Evolutionary conservation across 192 early-diverging fungal genomes (phyloP).

Genomic region (Umbelopsis sp.): DNA sequence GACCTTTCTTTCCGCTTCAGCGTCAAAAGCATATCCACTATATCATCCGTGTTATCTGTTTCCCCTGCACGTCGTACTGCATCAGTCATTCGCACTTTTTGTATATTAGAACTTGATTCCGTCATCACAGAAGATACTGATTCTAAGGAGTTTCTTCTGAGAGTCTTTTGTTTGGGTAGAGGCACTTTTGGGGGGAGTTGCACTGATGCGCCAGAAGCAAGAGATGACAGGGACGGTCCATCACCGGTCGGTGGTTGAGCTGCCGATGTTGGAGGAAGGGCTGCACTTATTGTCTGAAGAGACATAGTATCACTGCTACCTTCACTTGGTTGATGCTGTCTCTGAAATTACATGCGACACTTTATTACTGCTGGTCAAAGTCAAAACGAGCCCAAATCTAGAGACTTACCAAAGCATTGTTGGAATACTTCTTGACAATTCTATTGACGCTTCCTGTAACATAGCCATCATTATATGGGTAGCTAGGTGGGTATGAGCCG

Average conservation of each 20-base stretch:
- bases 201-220: conserved; percentile 24
- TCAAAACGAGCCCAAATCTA: too few relatives aligned
- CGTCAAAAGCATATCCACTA: conserved; percentile 40
- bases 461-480: conserved; percentile 4
- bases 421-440: conserved; percentile 13
- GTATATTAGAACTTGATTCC: conserved; percentile 23
- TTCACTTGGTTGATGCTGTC: neutral
- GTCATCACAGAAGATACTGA: conserved; percentile 38
- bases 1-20: conserved; percentile 39
- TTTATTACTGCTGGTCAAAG: neutral
- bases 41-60: conserved; percentile 22
- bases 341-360: neutral
- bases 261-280: neutral
- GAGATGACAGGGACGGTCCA: conserved; percentile 22
- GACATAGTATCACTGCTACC: neutral
- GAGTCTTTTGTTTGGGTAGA: conserved; percentile 16
- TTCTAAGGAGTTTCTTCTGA: conserved; percentile 28
- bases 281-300: neutral
- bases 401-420: neutral
- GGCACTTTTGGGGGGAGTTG: conserved; percentile 20
- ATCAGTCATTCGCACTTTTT: conserved; percentile 25
- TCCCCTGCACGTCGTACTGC: conserved; percentile 24
- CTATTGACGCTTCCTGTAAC: conserved; percentile 9
- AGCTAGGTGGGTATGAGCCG: neutral
- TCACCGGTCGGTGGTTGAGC: neutral